A percentile compares a stretch with the other conserved stretches of the same genome.
Evolutionary conservation across 306 rosid species (phyloP).

Genomic region (Pyrus pyrifolia): DNA sequence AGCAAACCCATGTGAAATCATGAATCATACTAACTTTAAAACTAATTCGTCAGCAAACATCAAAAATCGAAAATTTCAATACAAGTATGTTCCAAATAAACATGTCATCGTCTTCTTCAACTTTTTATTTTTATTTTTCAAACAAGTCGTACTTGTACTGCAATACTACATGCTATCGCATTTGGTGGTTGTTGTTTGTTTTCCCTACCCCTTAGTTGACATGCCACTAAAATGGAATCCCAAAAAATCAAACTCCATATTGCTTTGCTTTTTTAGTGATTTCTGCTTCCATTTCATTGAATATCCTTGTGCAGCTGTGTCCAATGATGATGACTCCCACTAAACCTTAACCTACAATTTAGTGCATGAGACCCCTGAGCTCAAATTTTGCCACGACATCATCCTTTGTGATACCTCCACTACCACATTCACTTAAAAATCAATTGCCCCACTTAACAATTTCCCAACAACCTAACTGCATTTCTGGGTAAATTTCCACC

Average conservation of each 20-base stretch:
- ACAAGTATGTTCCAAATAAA: not conserved
- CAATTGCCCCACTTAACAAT: not conserved
- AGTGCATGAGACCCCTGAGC: slow-evolving; percentile 12
- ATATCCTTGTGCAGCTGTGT: slow-evolving; percentile 8
- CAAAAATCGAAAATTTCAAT: too few relatives aligned
- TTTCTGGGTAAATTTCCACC: slow-evolving; percentile 6
- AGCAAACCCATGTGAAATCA: not conserved
- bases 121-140: not conserved
- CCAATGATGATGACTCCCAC: slow-evolving; percentile 49
- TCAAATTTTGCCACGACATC: slow-evolving; percentile 22
- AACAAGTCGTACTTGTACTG: not conserved
- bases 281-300: slow-evolving; percentile 18
- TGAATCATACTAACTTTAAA: too few relatives aligned
- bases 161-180: slow-evolving; percentile 22
- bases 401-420: slow-evolving; percentile 35
- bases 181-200: slow-evolving; percentile 29
- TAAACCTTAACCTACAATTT: slow-evolving; percentile 25
- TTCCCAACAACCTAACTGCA: not conserved
- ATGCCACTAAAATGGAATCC: slow-evolving; percentile 11
- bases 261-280: not conserved
- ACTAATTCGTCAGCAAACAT: too few relatives aligned
- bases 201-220: not conserved
- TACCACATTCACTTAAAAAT: slow-evolving; percentile 34
- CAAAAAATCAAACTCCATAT: slow-evolving; percentile 3
- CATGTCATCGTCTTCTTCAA: not conserved